Conservation (phyloP, 495 filamentous ascomycete species). For the Apodospora peruviana region DNA sequence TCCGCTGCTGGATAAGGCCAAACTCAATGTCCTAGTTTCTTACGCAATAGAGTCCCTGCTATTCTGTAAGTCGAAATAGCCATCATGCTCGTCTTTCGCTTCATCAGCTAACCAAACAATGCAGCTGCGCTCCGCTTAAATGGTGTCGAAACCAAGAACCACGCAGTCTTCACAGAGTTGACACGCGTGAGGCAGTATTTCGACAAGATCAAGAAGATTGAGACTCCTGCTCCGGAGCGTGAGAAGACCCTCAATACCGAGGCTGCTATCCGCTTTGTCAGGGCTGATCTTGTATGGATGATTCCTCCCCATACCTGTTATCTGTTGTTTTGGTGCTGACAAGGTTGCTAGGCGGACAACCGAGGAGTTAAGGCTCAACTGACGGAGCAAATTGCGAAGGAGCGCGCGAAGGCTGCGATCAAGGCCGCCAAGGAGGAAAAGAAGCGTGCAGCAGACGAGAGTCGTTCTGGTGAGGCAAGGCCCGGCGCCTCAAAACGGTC, state of each 20-base stretch:
- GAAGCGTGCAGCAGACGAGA: conserved; percentile 32
- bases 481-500: conserved; percentile 19
- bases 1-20: conserved; percentile 87
- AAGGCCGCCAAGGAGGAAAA: conserved; percentile 29
- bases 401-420: conserved; percentile 36
- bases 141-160: conserved; percentile 72
- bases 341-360: conserved; percentile 27
- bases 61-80: conserved; percentile 58
- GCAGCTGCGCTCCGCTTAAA: conserved; percentile 75
- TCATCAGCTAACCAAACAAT: background rate
- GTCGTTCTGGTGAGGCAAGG: background rate
- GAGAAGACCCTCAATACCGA: conserved; percentile 67
- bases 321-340: conserved; percentile 7
- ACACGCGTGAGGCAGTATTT: conserved; percentile 84
- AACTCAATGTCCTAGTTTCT: conserved; percentile 75
- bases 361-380: conserved; percentile 34
- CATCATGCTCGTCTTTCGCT: background rate
- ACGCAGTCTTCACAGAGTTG: conserved; percentile 80
- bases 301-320: background rate
- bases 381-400: conserved; percentile 40
- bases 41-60: conserved; percentile 90
- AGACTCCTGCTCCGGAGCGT: conserved; percentile 47
- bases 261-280: conserved; percentile 76
- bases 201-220: conserved; percentile 73
- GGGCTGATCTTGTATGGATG: conserved; percentile 61